Percentiles rank a stretch among this genome's conserved stretches.
These are phyloP conservation scores for Phaffomyces opuntiae DNA, from an alignment of 805 yeast species.

Conservation along the genomic window DNA sequence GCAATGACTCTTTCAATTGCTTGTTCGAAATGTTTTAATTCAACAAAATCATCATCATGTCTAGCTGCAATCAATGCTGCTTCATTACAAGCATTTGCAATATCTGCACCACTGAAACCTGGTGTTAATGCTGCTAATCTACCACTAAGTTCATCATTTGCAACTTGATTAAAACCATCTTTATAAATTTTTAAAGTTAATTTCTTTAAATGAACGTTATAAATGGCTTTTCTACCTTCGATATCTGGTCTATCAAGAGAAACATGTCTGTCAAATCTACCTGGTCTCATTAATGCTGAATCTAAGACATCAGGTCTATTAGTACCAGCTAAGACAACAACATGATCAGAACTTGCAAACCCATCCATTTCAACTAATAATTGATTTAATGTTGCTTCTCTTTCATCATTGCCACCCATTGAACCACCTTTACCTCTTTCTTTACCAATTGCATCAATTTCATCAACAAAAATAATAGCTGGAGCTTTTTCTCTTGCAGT, in stretches of 20 bases:
- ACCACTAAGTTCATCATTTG: slow-evolving; percentile 62
- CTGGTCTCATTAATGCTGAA: slow-evolving; percentile 87
- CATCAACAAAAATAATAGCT: slow-evolving; percentile 85
- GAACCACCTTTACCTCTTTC: slow-evolving; percentile 65
- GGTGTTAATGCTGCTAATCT: slow-evolving; percentile 89
- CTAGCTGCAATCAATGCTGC: slow-evolving; percentile 93
- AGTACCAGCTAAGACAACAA: slow-evolving; percentile 92
- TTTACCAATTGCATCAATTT: slow-evolving; percentile 94
- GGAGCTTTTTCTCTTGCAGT: slow-evolving; percentile 90
- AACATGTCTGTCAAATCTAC: slow-evolving; percentile 89
- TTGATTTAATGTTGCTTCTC: slow-evolving; percentile 90
- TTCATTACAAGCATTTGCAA: slow-evolving; percentile 91
- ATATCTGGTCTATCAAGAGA: slow-evolving; percentile 82
- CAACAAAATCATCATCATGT: slow-evolving; percentile 53
- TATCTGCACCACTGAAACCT: slow-evolving; percentile 94
- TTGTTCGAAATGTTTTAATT: slow-evolving; percentile 71
- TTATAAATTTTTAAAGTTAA: slow-evolving; percentile 40
- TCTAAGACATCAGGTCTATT: slow-evolving; percentile 89
- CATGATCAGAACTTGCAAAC: slow-evolving; percentile 79
- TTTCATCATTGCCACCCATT: slow-evolving; percentile 85
- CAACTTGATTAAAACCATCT: slow-evolving; percentile 33
- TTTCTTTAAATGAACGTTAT: slow-evolving; percentile 67
- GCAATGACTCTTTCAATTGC: slow-evolving; percentile 94
- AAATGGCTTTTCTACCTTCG: slow-evolving; percentile 83
- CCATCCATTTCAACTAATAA: slow-evolving; percentile 95